These are phyloP conservation scores for Sporisorium iseilematis-ciliati DNA, from an alignment of 1,284 basidiomycete species.

Conservation along the genomic window DNA sequence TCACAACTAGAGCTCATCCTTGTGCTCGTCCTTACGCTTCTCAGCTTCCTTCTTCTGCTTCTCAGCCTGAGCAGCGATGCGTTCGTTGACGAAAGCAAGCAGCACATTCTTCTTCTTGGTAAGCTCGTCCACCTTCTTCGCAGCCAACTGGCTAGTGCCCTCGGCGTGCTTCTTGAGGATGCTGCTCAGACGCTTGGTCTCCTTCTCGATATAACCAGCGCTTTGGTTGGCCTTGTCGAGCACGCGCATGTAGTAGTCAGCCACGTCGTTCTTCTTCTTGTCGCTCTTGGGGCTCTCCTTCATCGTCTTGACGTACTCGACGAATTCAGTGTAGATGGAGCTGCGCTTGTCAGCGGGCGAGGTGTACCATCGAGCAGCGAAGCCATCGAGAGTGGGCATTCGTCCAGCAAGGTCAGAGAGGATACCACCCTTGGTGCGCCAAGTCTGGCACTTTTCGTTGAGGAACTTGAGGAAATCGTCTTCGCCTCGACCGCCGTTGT, in stretches of 20 bases:
- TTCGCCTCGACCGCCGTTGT: slow-evolving; percentile 79
- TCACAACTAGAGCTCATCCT: slow-evolving; percentile 40
- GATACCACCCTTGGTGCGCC: slow-evolving; percentile 83
- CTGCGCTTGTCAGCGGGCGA: slow-evolving; percentile 74
- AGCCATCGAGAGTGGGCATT: slow-evolving; percentile 79
- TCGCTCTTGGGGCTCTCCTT: slow-evolving; percentile 54
- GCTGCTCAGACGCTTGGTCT: slow-evolving; percentile 77
- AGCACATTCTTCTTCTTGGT: slow-evolving; percentile 91
- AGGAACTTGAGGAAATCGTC: slow-evolving; percentile 76
- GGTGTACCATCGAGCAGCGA: slow-evolving; percentile 82
- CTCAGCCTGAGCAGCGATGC: slow-evolving; percentile 52
- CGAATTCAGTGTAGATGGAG: slow-evolving; percentile 75
- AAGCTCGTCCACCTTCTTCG: slow-evolving; percentile 89
- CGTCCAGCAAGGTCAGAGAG: slow-evolving; percentile 86
- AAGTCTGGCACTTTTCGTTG: slow-evolving; percentile 89
- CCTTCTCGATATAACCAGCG: slow-evolving; percentile 85
- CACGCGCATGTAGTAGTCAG: slow-evolving; percentile 84
- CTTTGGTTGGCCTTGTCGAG: slow-evolving; percentile 85
- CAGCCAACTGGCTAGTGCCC: slow-evolving; percentile 73
- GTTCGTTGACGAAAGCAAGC: slow-evolving; percentile 75
- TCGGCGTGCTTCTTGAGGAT: slow-evolving; percentile 79
- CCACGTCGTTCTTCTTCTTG: slow-evolving; percentile 71
- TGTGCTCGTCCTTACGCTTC: slow-evolving; percentile 32
- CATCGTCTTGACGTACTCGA: slow-evolving; percentile 68
- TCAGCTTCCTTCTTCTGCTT: slow-evolving; percentile 46